phyloP scores from a whole-genome alignment of 2,329 filamentous ascomycete species.

The Xylariaceae sp. region DNA sequence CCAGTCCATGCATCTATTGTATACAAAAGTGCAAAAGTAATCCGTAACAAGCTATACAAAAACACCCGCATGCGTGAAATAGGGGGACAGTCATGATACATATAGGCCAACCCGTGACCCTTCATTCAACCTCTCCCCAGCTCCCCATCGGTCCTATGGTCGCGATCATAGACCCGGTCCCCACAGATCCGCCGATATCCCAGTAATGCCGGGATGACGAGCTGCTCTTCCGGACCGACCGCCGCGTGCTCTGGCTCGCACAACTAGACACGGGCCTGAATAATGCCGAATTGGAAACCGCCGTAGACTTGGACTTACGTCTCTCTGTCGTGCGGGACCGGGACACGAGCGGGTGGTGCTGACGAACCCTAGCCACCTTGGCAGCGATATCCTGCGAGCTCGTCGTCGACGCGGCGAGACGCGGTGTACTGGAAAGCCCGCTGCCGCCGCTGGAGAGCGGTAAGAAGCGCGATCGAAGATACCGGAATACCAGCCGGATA shows the following conservation, averaged over 20 bases:
- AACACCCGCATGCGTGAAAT: constrained; percentile 20
- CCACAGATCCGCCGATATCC: constrained; percentile 80
- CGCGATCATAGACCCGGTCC: constrained; percentile 68
- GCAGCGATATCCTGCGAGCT: constrained; percentile 63
- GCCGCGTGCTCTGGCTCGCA: constrained; percentile 80
- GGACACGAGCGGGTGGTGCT: constrained; percentile 82
- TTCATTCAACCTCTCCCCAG: constrained; percentile 67
- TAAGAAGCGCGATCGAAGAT: constrained; percentile 72
- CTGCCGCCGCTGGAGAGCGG: constrained; percentile 43
- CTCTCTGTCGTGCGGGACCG: constrained; percentile 52
- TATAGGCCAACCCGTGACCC: constrained; percentile 4
- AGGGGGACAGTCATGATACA: constrained; percentile 1
- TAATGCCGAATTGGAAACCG: constrained; percentile 46
- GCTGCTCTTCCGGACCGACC: constrained; percentile 62
- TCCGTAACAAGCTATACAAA: not conserved
- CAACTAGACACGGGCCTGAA: constrained; percentile 62
- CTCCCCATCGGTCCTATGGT: constrained; percentile 65
- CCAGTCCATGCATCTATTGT: too few relatives aligned
- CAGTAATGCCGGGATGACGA: constrained; percentile 79
- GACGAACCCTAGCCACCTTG: constrained; percentile 77
- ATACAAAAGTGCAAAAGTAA: too few relatives aligned
- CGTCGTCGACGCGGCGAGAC: constrained; percentile 46
- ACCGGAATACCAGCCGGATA: constrained; percentile 86
- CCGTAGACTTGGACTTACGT: constrained; percentile 53
- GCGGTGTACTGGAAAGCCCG: constrained; percentile 42